Base-by-base conservation (phyloP, 768 basidiomycete species). In the Naganishia onofrii region DNA sequence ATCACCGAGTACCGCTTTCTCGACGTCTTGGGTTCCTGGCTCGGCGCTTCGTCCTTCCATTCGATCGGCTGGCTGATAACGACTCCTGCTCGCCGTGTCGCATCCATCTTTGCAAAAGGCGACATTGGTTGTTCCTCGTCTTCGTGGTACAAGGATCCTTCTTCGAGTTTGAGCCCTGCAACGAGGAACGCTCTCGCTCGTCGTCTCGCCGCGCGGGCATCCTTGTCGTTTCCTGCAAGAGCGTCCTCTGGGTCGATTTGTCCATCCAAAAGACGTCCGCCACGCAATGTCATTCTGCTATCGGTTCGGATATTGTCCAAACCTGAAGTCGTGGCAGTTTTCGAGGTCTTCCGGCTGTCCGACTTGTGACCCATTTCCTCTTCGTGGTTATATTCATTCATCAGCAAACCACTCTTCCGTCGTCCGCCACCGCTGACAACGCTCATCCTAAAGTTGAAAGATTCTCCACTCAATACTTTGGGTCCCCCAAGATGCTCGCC, bases 371-470 rank as follows among this genome's bases (percentile, higher is more conserved):
- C 28, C 12, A 17, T 48, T 29, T 21, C 38, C n/a, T 31, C 12
- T 38, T 51, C 31, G 8, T 51, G 3, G n/a, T 55, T n/a, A n/a
- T n/a, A 31, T n/a, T 55, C 31, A 34, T 21, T 10, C 51, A 32
- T 1, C 29, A 36, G 21, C 28, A 54, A 13, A 34, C 51, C 31
- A 28, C 34, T 26, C 36, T 15, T 32, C n/a, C 65, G 2, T 15
- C 28, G 65, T 51, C 60, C 60, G 1, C 60, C 60, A 17, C 60
- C 38, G 38, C 60, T 63, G 54, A 55, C 67, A 4, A 71, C 51
- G 63, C 67, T 72, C 71, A 72, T 72, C 29, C 67, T 67, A 53
- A 72, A 72, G 60, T 72, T 72, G 67, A 68, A 72, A 10, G 67
- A 58, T 34, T 72, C 71, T 15, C 67, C 55, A 21, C 67, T 58